Percentiles rank a stretch among this genome's conserved stretches.
phyloP scores from a whole-genome alignment of 495 filamentous ascomycete species.

The Viridothelium virens region DNA sequence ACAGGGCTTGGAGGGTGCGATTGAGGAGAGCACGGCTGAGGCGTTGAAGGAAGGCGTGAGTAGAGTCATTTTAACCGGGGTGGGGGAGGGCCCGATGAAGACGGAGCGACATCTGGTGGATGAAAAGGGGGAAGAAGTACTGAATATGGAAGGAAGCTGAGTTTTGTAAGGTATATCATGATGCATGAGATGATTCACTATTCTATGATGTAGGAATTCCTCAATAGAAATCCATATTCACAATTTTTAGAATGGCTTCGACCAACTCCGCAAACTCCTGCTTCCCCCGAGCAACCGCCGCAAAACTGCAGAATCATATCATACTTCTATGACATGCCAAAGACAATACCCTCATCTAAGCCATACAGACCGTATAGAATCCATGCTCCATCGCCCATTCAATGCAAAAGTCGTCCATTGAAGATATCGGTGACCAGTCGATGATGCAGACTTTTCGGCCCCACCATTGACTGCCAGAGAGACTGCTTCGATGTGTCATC shows the following conservation, averaged over 20 bases:
- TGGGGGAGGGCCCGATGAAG: conserved; percentile 80
- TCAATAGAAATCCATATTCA: not conserved
- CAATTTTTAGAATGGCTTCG: not conserved
- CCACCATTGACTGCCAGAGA: no score
- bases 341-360: not conserved
- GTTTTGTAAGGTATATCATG: not conserved
- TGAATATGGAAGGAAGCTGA: not conserved
- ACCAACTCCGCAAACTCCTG: conserved; percentile 1
- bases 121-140: conserved; percentile 54
- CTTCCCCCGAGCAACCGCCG: not conserved
- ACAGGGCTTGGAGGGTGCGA: conserved; percentile 41
- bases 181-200: not conserved
- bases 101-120: conserved; percentile 70
- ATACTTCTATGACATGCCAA: not conserved
- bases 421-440: not conserved
- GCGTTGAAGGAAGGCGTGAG: conserved; percentile 70
- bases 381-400: not conserved
- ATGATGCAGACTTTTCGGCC: not conserved
- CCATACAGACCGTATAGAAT: not conserved
- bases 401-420: not conserved
- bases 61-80: conserved; percentile 80
- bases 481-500: not conserved
- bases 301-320: not conserved
- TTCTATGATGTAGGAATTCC: not conserved
- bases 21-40: conserved; percentile 43